A percentile compares a stretch with the other conserved stretches of the same genome.
These are phyloP conservation scores for Kluyveromyces lactis DNA, from an alignment of 805 yeast genomes.

Conservation along the genomic window DNA sequence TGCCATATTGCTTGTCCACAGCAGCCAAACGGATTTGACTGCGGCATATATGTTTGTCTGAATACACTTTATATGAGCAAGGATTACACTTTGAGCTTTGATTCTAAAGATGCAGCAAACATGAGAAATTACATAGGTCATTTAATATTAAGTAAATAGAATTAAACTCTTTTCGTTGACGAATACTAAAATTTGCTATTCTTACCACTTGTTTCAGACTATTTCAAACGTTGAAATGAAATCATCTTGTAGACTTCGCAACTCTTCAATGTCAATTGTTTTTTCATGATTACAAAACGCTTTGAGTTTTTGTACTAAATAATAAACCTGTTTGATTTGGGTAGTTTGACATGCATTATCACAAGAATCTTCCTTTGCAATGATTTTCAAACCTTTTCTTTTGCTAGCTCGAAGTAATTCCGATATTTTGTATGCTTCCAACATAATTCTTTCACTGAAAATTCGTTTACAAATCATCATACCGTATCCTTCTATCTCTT, in stretches of 20 bases:
- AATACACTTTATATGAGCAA: slow-evolving; percentile 56
- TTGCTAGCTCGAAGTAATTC: slow-evolving; percentile 7
- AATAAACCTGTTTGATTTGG: slow-evolving; percentile 22
- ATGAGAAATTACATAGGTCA: slow-evolving; percentile 44
- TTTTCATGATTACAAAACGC: slow-evolving; percentile 10
- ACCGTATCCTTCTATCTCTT: slow-evolving; percentile 26
- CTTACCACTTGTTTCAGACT: too few species aligned
- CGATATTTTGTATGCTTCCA: slow-evolving; percentile 24
- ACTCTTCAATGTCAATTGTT: slow-evolving; percentile 9
- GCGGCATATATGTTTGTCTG: slow-evolving; percentile 90
- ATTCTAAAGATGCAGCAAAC: slow-evolving; percentile 59
- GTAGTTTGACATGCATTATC: slow-evolving; percentile 2
- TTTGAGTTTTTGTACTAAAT: slow-evolving; percentile 21
- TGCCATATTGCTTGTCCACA: slow-evolving; percentile 54
- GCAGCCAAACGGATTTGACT: slow-evolving; percentile 85
- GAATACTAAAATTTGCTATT: too few species aligned
- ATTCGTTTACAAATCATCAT: slow-evolving; percentile 22
- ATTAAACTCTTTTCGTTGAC: background rate
- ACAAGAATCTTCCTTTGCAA: slow-evolving; percentile 6
- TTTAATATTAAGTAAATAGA: slow-evolving; percentile 13
- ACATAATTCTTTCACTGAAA: slow-evolving; percentile 20
- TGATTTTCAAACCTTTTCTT: slow-evolving; percentile 6
- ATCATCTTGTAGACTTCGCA: slow-evolving; percentile 21
- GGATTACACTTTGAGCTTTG: slow-evolving; percentile 41
- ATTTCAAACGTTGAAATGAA: slow-evolving; percentile 7